Evolutionary conservation across 805 yeast genomes (phyloP), one percentile per base, ranked within the genome.

Genomic region (Candida boleticola): DNA sequence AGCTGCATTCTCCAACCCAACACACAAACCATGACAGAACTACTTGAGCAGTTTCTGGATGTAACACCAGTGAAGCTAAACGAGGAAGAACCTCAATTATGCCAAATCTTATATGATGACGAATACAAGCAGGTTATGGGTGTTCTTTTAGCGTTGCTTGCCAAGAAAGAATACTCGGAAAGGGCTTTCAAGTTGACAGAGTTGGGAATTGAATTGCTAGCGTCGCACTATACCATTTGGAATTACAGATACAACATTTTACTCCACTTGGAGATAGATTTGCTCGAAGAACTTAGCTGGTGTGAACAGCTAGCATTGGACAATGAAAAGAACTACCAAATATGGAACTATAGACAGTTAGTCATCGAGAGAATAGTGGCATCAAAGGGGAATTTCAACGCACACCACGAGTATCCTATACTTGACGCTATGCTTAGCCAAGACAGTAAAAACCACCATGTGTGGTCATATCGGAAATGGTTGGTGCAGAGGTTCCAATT

Each of bases 181-280:
- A 69, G 98, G 44, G 89, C 96, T 0, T 62, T 89, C 18, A 74
- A 73, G 16, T 63, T 89, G 32, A 85, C 96, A 0, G 71, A 76
- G 11, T 61, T 63, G 20, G 83, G 85, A 2, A 83, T 93, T 39
- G 75, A 66, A 11, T 54, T 76, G 42, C 83, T 87, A 29, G 89
- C 97, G 0, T 95, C 97, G 0, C 96, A 92, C 60, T 93, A 93
- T 58, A 84, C 97, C 0, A 83, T 83, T 1, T 93, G 98, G 98
- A 76, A 75, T 37, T 86, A 80, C 60, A 62, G 92, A 21, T 80
- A 62, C 44, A 67, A 77, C 32, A 82, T 81, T 19, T 53, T 84
- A 19, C 52, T 55, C 19, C 50, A 63, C 23, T 47, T 82, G 23
- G 37, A 60, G 4, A 57, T 60, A 20, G 69, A 64, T 30, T 53